Base-by-base conservation (phyloP, 805 yeast genomes). In the Yarrowia divulgata region DNA sequence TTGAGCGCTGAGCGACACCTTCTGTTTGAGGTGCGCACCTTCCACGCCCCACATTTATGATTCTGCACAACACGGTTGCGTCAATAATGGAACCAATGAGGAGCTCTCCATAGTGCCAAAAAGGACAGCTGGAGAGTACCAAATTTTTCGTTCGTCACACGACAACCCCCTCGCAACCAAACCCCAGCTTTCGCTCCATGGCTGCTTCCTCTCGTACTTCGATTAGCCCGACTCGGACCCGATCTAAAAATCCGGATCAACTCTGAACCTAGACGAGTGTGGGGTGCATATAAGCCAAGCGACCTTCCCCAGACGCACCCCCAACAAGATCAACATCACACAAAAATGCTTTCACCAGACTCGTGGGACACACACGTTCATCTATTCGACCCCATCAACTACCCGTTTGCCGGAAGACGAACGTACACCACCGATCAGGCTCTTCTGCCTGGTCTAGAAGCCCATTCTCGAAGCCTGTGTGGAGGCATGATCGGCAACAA, bases 301-400 rank as follows among this genome's bases (percentile, higher is more conserved):
- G 58, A 14, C 58, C n/a, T 32, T 39, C 46, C 45, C 35, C 35
- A 55, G 42, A 34, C 62, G n/a, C 12, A 14, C 23, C 16, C 19
- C 13, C 62, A 23, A 23, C 37, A 23, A 7, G 14, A n/a, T 18
- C 40, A n/a, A 32, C 39, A 32, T 1, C 5, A n/a, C 12, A 6
- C 52, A 32, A 35, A 42, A 45, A 60, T 60, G 66, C 66, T 60
- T 8, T 60, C 66, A 19, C 66, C 66, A 45, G 34, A 60, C 52
- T 43, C 66, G 16, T 63, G 68, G 68, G 68, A 63, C 10, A 63
- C 68, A 9, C 68, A 63, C 39, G 68, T 63, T 3, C 68, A 63
- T 48, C 45, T 63, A 14, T 63, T 63, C 18, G 68, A 63, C 39
- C 68, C 68, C 6, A 34, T 35, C 18, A 35, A 63, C 46, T 63